A percentile compares a stretch with the other conserved stretches of the same genome.
Conservation (phyloP, 2,329 filamentous ascomycete genomes). For the Fusarium nelsonii region DNA sequence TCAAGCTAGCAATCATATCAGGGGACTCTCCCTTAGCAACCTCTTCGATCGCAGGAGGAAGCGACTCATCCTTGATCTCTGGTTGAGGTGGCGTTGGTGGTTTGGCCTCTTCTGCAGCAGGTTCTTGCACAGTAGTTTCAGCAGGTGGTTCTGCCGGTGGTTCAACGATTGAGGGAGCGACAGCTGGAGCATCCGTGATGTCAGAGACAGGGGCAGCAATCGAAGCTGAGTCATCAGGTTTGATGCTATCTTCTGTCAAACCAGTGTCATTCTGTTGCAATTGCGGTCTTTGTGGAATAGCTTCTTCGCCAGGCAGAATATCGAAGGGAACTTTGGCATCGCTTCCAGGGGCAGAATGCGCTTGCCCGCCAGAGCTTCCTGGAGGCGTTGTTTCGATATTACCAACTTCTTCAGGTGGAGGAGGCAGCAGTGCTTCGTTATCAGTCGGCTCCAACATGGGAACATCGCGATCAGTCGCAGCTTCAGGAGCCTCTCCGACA, state of each 20-base stretch:
- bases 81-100: constrained; percentile 37
- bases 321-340: constrained; percentile 48
- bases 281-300: constrained; percentile 37
- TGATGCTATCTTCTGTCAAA: constrained; percentile 55
- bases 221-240: constrained; percentile 56
- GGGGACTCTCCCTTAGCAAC: constrained; percentile 35
- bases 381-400: constrained; percentile 54
- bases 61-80: constrained; percentile 39
- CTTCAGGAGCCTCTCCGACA: constrained; percentile 49
- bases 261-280: constrained; percentile 50
- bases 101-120: constrained; percentile 32
- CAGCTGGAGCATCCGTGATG: constrained; percentile 48
- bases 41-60: constrained; percentile 52
- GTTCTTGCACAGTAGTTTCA: constrained; percentile 35
- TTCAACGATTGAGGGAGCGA: constrained; percentile 39
- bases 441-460: constrained; percentile 39
- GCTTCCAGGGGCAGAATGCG: constrained; percentile 42
- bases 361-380: constrained; percentile 46
- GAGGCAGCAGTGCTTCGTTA: constrained; percentile 50
- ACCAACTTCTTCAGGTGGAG: constrained; percentile 56
- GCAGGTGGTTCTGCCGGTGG: constrained; percentile 28
- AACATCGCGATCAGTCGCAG: constrained; percentile 46
- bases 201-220: constrained; percentile 48
- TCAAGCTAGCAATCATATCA: constrained; percentile 60
- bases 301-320: constrained; percentile 38